Conservation (phyloP, 192 early-diverging fungal species). For the Linnemannia schmuckeri region DNA sequence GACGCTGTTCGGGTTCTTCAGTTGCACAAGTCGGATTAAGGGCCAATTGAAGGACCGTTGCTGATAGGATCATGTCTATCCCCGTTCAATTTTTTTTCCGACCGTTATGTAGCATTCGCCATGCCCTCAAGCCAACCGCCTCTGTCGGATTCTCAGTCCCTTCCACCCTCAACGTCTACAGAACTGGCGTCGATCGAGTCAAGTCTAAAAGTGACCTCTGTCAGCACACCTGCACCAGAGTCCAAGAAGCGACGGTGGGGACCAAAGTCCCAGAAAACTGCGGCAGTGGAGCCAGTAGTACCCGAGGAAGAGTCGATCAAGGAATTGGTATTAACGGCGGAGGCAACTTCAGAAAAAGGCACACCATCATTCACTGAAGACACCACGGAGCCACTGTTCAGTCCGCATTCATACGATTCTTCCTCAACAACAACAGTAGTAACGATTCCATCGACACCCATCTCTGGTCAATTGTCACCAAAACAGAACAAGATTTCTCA, state of each 20-base stretch:
- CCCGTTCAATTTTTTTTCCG: not conserved
- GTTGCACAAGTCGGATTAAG: not conserved
- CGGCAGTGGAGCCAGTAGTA: not conserved
- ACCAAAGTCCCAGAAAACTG: constrained; percentile 17
- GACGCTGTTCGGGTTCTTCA: no score
- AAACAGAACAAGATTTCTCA: not conserved
- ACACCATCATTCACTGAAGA: not conserved
- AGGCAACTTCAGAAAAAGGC: not conserved
- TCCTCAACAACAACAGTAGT: not conserved
- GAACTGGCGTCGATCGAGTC: not conserved
- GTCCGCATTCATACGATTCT: not conserved
- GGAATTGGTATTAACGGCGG: not conserved
- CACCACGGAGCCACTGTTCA: not conserved
- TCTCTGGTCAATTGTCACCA: not conserved
- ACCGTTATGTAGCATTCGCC: constrained; percentile 25
- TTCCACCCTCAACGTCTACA: not conserved
- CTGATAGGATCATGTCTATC: not conserved
- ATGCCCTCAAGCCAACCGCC: constrained; percentile 22
- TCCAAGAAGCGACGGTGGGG: constrained; percentile 38
- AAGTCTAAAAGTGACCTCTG: not conserved
- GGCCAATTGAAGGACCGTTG: not conserved
- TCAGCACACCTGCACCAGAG: not conserved
- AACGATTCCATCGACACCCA: not conserved
- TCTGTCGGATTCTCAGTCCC: constrained; percentile 20
- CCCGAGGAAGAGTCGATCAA: not conserved